These are phyloP conservation scores for Royoungia palumana DNA, from an alignment of 768 basidiomycete species.

Conservation along the genomic window DNA sequence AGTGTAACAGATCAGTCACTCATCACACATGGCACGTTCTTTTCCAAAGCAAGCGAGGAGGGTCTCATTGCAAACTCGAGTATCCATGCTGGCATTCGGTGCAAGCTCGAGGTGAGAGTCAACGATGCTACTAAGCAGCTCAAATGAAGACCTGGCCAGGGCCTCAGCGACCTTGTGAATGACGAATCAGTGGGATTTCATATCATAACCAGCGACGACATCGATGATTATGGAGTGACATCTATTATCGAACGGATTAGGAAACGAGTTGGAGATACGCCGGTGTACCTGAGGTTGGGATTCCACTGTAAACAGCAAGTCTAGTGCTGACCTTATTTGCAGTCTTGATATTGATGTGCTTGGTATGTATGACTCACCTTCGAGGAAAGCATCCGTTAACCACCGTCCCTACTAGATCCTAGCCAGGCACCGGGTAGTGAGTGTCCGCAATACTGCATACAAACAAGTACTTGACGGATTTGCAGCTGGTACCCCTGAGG, in stretches of 20 bases:
- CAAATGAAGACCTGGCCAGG: conserved; percentile 9
- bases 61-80: conserved; percentile 70
- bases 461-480: background rate
- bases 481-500: conserved; percentile 78
- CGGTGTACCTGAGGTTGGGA: conserved; percentile 67
- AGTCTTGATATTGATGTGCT: conserved; percentile 83
- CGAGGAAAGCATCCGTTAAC: background rate
- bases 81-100: conserved; percentile 84
- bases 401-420: conserved; percentile 48
- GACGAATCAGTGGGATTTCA: conserved; percentile 76
- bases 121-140: background rate
- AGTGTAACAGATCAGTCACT: conserved; percentile 54
- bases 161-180: conserved; percentile 43
- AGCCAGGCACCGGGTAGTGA: conserved; percentile 74
- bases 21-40: conserved; percentile 85
- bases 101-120: conserved; percentile 55
- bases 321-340: background rate
- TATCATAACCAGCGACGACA: conserved; percentile 75
- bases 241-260: conserved; percentile 72
- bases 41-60: conserved; percentile 74
- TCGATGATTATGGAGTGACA: conserved; percentile 73
- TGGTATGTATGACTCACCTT: conserved; percentile 38
- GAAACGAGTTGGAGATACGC: conserved; percentile 64
- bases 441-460: conserved; percentile 22
- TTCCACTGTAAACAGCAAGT: background rate